A percentile compares a stretch with the other conserved stretches of the same genome.
phyloP scores from a whole-genome alignment of 2,329 filamentous ascomycete genomes.

The Xylariaceae sp. region DNA sequence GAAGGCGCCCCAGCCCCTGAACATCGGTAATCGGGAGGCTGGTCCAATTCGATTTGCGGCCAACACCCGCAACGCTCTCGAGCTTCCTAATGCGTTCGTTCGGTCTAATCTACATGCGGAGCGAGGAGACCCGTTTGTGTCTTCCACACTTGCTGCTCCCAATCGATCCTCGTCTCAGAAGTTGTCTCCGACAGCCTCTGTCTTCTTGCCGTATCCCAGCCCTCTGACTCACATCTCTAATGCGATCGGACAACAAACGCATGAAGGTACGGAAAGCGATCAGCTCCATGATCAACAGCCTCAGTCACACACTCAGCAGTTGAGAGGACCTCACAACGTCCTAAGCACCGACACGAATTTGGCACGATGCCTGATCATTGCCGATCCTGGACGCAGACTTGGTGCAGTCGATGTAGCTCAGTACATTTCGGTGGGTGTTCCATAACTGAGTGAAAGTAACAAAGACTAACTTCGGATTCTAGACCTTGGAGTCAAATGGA shows the following conservation, averaged over 20 bases:
- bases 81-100: conserved; percentile 22
- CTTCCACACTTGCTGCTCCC: conserved; percentile 31
- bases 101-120: conserved; percentile 23
- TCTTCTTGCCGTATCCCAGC: conserved; percentile 54
- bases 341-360: conserved; percentile 48
- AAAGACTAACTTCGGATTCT: conserved; percentile 14
- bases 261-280: conserved; percentile 12
- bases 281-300: conserved; percentile 11
- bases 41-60: conserved; percentile 24
- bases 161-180: conserved; percentile 39
- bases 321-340: conserved; percentile 30
- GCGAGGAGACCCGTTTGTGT: conserved; percentile 54
- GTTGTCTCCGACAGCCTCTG: conserved; percentile 62
- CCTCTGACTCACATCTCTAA: conserved; percentile 10
- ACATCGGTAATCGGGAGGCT: conserved; percentile 29
- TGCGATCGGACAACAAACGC: conserved; percentile 18
- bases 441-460: background rate
- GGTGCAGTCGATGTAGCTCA: conserved; percentile 38
- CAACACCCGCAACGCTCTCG: conserved; percentile 23
- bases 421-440: conserved; percentile 44
- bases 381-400: conserved; percentile 30
- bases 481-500: conserved; percentile 42
- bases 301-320: conserved; percentile 12
- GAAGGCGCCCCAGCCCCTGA: conserved; percentile 35
- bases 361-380: conserved; percentile 45